Base-by-base conservation (phyloP, 1,284 basidiomycete genomes). In the Inonotus obliquus region DNA sequence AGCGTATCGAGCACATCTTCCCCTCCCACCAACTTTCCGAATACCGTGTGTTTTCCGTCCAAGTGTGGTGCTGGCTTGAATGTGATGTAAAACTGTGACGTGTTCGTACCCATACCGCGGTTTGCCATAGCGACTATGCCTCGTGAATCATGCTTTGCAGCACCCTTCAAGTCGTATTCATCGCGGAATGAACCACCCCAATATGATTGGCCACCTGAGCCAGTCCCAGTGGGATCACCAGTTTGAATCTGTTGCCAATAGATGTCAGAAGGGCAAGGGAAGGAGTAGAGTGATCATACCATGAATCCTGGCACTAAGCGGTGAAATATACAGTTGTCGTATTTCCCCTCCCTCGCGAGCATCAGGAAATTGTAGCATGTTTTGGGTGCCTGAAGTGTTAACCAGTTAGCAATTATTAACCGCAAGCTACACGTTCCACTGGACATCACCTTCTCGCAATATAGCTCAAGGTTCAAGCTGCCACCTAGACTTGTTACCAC, bases 331-430 rank as follows among this genome's bases (percentile, higher is more conserved):
- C 86, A 88, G 67, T 93, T 79, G 68, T 98, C 88, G 72, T 98
- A 99, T 68, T 95, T 94, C 2, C 95, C 94, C 38, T 87, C 78
- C 66, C 86, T 85, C 0, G 95, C 94, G 4, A 98, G 82, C 86
- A 91, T 91, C 19, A 99, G 76, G 74, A 98, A 99, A 75, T 99
- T 99, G 74, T 98, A 99, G 69, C 95, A 96, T 0, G 96, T 98
- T 76, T 96, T 96, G 0, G 96, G 96, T 5, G 96, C 96, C 86
- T 94, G 61, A 29, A 55, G 27, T 41, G 10, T 59, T 6, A 58
- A 48, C n/a, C 32, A 52, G n/a, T 44, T 17, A 19, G 41, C 41
- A 14, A 44, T 6, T 44, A n/a, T 21, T n/a, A 44, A 17, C 41
- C 13, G 19, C 7, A n/a, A 7, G 7, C 17, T 23, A 49, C 47